A percentile compares a stretch with the other conserved stretches of the same genome.
phyloP scores from a whole-genome alignment of 2,329 filamentous ascomycete genomes.

The Colletotrichum ledebouriae region DNA sequence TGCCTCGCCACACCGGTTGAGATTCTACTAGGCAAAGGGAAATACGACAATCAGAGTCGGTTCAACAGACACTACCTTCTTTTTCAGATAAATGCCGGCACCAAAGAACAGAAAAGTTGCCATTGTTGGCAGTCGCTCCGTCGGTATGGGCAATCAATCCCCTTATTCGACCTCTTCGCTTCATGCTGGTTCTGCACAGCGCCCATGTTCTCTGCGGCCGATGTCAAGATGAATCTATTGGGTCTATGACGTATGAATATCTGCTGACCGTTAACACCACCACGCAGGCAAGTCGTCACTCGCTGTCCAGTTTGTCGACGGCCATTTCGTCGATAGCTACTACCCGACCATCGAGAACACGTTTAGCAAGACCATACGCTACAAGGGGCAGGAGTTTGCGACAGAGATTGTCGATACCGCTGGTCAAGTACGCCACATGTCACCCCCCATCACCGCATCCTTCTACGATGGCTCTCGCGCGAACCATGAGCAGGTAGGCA shows the following conservation, averaged over 20 bases:
- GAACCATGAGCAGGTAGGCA: no score
- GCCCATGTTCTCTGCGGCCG: neutral
- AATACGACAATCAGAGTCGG: no score
- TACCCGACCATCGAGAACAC: constrained; percentile 99
- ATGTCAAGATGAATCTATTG: neutral
- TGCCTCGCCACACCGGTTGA: no score
- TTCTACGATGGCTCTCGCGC: neutral
- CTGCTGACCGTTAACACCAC: neutral
- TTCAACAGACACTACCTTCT: neutral
- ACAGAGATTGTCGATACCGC: constrained; percentile 99
- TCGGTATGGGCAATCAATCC: constrained; percentile 62
- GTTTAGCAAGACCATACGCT: constrained; percentile 94
- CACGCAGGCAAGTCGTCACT: constrained; percentile 92
- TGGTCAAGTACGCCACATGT: constrained; percentile 76
- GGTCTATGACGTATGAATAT: constrained; percentile 10
- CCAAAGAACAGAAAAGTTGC: constrained; percentile 94
- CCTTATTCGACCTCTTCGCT: neutral
- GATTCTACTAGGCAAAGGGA: no score
- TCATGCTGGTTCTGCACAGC: neutral
- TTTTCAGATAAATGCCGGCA: constrained; percentile 67
- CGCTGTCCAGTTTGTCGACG: constrained; percentile 96
- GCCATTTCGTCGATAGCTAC: constrained; percentile 98
- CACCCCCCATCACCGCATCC: neutral
- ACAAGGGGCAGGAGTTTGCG: constrained; percentile 91
- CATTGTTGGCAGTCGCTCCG: constrained; percentile 93